A percentile compares a stretch with the other conserved stretches of the same genome.
Evolutionary conservation across 2,329 filamentous ascomycete genomes (phyloP).

Genomic region (Ophiostoma angusticollis): DNA sequence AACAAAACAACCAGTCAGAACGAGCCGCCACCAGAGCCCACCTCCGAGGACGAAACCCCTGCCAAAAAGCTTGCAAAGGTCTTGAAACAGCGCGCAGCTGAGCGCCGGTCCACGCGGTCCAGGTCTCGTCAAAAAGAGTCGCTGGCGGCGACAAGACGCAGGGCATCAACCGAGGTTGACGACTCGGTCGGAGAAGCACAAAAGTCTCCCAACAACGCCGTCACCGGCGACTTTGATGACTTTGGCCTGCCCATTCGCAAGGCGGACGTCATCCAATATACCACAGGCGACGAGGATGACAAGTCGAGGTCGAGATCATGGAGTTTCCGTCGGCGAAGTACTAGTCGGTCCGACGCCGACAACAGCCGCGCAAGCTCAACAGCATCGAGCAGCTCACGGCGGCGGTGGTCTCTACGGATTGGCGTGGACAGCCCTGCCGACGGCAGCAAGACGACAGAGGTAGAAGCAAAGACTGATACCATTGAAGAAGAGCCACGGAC

Average conservation of each 20-base stretch:
- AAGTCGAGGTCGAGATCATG: slow-evolving; percentile 6
- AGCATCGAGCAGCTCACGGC: slow-evolving; percentile 11
- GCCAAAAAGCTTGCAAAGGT: slow-evolving; percentile 8
- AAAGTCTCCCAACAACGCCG: slow-evolving; percentile 9
- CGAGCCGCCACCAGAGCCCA: neutral
- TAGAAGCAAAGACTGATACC: slow-evolving; percentile 11
- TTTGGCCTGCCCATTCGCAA: slow-evolving; percentile 56
- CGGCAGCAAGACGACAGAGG: neutral
- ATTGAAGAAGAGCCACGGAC: slow-evolving; percentile 17
- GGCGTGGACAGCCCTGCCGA: slow-evolving; percentile 1
- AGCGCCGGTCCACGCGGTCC: neutral
- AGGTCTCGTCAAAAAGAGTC: neutral
- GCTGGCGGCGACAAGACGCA: neutral
- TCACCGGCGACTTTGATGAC: slow-evolving; percentile 42
- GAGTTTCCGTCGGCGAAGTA: slow-evolving; percentile 10
- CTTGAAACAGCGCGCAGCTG: slow-evolving; percentile 3
- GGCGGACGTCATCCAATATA: slow-evolving; percentile 21
- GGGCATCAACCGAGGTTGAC: neutral
- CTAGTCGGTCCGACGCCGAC: slow-evolving; percentile 8
- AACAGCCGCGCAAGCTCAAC: slow-evolving; percentile 8
- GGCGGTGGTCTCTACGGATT: slow-evolving; percentile 6
- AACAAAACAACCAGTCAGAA: neutral
- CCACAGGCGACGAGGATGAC: slow-evolving; percentile 4
- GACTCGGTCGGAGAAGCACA: slow-evolving; percentile 1
- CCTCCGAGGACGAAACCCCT: slow-evolving; percentile 6